phyloP scores from a whole-genome alignment of 495 filamentous ascomycete species.

The Aspergillus mulundensis region DNA sequence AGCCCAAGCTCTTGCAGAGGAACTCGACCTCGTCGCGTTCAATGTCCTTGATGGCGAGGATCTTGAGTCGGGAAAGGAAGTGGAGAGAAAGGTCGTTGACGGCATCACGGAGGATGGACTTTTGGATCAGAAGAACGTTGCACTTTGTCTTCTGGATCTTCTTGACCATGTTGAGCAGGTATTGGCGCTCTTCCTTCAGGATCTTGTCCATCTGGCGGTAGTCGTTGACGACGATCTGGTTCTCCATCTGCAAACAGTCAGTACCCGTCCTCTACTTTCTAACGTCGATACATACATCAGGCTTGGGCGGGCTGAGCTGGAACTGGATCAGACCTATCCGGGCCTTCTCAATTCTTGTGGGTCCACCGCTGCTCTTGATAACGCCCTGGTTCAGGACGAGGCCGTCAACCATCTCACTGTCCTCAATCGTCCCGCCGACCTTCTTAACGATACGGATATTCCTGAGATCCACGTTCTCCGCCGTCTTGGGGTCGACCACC shows the following conservation, averaged over 20 bases:
- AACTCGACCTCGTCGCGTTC: conserved; percentile 99
- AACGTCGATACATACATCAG: conserved; percentile 64
- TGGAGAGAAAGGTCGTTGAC: conserved; percentile 96
- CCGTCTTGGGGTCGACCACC: conserved; percentile 90
- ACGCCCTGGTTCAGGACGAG: conserved; percentile 88
- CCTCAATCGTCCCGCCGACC: conserved; percentile 95
- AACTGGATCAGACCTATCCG: conserved; percentile 97
- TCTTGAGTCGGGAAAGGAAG: conserved; percentile 96
- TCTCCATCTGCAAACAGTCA: conserved; percentile 74
- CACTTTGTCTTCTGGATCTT: conserved; percentile 99
- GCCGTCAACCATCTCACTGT: conserved; percentile 95
- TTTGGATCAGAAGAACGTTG: conserved; percentile 97
- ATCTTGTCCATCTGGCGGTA: conserved; percentile 99
- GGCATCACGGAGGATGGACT: conserved; percentile 94
- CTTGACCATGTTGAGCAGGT: conserved; percentile 97
- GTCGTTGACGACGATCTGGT: conserved; percentile 97
- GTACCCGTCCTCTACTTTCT: neutral
- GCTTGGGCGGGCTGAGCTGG: conserved; percentile 95
- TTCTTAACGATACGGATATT: conserved; percentile 98
- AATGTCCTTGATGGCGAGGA: conserved; percentile 92
- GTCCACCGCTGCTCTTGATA: conserved; percentile 89
- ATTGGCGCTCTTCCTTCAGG: conserved; percentile 96
- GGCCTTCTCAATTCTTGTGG: conserved; percentile 93
- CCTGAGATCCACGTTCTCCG: conserved; percentile 92
- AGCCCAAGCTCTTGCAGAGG: conserved; percentile 95